Percentiles rank a stretch among this genome's conserved stretches.
Conservation (phyloP, 192 early-diverging fungal species). For the Mortierella hygrophila region DNA sequence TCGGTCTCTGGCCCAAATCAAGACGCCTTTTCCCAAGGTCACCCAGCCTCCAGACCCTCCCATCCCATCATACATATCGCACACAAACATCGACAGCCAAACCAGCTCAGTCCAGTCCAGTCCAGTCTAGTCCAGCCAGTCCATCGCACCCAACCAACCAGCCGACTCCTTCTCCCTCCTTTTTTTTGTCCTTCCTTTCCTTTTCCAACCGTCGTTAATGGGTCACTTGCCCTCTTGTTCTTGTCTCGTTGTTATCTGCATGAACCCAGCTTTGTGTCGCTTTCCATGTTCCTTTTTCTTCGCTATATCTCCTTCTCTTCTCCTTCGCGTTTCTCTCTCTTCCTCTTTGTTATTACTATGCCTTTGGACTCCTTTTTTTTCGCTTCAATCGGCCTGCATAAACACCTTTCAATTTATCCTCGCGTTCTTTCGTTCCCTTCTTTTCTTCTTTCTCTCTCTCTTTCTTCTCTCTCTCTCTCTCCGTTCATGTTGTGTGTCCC, state of each 20-base stretch:
- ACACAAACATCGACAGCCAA: too few relatives aligned
- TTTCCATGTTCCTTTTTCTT: neutral
- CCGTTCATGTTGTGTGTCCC: too few relatives aligned
- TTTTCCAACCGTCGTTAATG: constrained; percentile 3
- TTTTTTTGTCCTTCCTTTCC: neutral
- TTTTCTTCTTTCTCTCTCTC: neutral
- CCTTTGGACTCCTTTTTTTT: constrained; percentile 9
- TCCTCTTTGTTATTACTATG: neutral
- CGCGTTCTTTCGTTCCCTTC: neutral
- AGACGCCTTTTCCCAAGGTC: neutral
- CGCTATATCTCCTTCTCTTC: neutral
- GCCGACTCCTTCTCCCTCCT: neutral
- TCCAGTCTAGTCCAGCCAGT: neutral
- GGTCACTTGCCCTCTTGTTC: neutral
- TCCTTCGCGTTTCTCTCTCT: neutral
- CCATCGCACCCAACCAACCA: neutral
- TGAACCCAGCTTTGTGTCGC: constrained; percentile 8
- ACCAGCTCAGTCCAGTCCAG: too few relatives aligned
- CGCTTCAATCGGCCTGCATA: neutral
- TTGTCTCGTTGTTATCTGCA: neutral
- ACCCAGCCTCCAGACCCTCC: neutral
- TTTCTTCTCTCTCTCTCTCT: neutral
- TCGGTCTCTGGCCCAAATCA: constrained; percentile 8
- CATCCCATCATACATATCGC: too few relatives aligned
- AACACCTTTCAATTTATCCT: neutral